These are phyloP conservation scores for Pythium chondricola DNA, from an alignment of 352 stramenopile species.

Conservation along the genomic window DNA sequence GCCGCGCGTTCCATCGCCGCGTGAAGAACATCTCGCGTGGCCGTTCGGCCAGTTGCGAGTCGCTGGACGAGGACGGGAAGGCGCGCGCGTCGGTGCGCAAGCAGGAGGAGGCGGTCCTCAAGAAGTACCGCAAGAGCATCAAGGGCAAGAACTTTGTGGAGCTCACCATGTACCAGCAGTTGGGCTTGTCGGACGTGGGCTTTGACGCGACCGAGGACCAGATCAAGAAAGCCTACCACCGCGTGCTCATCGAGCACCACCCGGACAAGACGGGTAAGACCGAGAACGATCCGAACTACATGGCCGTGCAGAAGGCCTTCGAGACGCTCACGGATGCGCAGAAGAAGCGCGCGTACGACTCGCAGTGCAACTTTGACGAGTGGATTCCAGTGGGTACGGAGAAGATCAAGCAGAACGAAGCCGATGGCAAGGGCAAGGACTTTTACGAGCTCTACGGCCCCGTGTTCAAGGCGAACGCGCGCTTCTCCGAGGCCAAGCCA, in stretches of 20 bases:
- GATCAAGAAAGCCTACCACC: conserved; percentile 87
- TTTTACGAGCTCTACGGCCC: conserved; percentile 85
- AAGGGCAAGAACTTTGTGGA: conserved; percentile 77
- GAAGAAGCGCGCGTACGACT: conserved; percentile 84
- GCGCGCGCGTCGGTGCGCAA: conserved; percentile 53
- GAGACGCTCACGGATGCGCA: conserved; percentile 68
- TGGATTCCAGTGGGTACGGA: conserved; percentile 68
- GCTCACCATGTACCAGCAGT: conserved; percentile 85
- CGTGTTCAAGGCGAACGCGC: conserved; percentile 70
- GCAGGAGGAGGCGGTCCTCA: conserved; percentile 57
- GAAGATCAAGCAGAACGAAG: conserved; percentile 72
- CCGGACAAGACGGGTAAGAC: conserved; percentile 86
- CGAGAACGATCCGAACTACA: conserved; percentile 86
- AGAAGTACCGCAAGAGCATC: conserved; percentile 80
- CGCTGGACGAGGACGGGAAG: conserved; percentile 58
- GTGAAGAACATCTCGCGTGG: conserved; percentile 70
- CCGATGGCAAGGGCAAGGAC: conserved; percentile 53
- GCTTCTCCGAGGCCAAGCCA: conserved; percentile 78
- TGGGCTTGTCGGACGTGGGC: conserved; percentile 63
- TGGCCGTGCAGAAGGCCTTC: conserved; percentile 83
- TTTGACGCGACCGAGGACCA: conserved; percentile 80
- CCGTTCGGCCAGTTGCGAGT: conserved; percentile 71
- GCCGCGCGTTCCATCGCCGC: conserved; percentile 65
- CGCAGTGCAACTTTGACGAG: conserved; percentile 85
- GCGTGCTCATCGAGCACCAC: conserved; percentile 85